Conservation (phyloP, 768 basidiomycete species). For the Pulveroboletus sp. region DNA sequence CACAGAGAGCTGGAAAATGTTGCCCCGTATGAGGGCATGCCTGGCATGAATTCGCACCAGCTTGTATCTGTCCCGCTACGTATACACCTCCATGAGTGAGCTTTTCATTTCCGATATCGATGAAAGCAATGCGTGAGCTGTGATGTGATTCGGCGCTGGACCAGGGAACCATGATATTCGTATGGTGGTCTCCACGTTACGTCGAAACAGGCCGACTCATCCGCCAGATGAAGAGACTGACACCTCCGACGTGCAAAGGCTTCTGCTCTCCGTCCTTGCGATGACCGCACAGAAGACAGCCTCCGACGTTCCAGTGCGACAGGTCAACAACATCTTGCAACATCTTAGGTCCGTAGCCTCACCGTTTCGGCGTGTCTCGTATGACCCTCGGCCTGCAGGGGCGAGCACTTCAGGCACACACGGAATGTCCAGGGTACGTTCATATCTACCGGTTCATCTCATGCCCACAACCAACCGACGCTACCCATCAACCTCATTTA, state of each 20-base stretch:
- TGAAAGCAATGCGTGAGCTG: background rate
- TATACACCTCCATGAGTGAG: slow-evolving; percentile 22
- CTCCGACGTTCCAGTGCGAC: slow-evolving; percentile 13
- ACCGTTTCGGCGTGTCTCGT: background rate
- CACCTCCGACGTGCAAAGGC: background rate
- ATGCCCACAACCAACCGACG: slow-evolving; percentile 39
- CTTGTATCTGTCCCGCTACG: slow-evolving; percentile 19
- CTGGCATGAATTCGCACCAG: slow-evolving; percentile 26
- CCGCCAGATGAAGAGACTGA: slow-evolving; percentile 3
- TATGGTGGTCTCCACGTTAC: background rate
- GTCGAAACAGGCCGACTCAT: no score
- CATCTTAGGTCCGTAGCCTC: slow-evolving; percentile 23
- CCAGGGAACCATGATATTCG: no score
- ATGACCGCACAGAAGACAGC: slow-evolving; percentile 13
- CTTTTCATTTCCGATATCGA: background rate
- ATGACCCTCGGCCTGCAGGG: slow-evolving; percentile 35
- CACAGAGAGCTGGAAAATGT: slow-evolving; percentile 10
- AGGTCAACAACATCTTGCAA: slow-evolving; percentile 28
- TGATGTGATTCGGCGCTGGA: background rate
- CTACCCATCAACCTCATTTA: slow-evolving; percentile 42
- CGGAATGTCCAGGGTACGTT: slow-evolving; percentile 45
- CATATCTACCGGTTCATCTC: slow-evolving; percentile 11
- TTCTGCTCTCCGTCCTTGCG: background rate
- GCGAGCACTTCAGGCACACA: slow-evolving; percentile 64
- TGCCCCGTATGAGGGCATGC: slow-evolving; percentile 28